Evolutionary conservation across 2,329 filamentous ascomycete genomes (phyloP).

Genomic region (Davidsoniella eucalypti): DNA sequence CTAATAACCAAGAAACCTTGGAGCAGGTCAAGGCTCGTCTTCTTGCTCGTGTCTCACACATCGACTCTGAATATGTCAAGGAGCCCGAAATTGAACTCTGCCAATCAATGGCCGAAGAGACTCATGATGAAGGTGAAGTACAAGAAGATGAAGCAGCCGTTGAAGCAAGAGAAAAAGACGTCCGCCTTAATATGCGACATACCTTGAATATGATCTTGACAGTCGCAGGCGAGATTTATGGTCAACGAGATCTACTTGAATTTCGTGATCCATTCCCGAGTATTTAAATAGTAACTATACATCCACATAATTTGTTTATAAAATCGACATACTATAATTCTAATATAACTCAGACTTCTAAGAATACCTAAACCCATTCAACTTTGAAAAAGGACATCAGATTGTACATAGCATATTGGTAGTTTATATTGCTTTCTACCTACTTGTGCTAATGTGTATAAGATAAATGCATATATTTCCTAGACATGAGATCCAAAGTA

Average conservation of each 20-base stretch:
- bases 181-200: constrained; percentile 39
- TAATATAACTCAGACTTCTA: too few species aligned
- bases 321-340: too few species aligned
- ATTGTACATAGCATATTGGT: too few species aligned
- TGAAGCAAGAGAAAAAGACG: constrained; percentile 19
- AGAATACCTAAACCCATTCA: neutral
- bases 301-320: neutral
- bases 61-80: constrained; percentile 11
- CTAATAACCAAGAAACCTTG: constrained; percentile 19
- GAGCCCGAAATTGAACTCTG: constrained; percentile 20
- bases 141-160: constrained; percentile 15
- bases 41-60: constrained; percentile 26
- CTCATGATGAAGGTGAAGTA: constrained; percentile 18
- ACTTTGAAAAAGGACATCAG: too few species aligned
- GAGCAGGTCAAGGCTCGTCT: constrained; percentile 32
- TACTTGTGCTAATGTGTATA: too few species aligned
- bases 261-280: constrained; percentile 47
- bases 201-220: constrained; percentile 87
- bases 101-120: constrained; percentile 2
- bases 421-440: too few species aligned
- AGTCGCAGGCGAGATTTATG: constrained; percentile 73
- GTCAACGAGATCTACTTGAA: constrained; percentile 70
- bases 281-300: constrained; percentile 18
- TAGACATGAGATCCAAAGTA: too few species aligned
- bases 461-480: too few species aligned